phyloP scores from a whole-genome alignment of 1,284 basidiomycete genomes.

The Lentinula novae-zelandiae region DNA sequence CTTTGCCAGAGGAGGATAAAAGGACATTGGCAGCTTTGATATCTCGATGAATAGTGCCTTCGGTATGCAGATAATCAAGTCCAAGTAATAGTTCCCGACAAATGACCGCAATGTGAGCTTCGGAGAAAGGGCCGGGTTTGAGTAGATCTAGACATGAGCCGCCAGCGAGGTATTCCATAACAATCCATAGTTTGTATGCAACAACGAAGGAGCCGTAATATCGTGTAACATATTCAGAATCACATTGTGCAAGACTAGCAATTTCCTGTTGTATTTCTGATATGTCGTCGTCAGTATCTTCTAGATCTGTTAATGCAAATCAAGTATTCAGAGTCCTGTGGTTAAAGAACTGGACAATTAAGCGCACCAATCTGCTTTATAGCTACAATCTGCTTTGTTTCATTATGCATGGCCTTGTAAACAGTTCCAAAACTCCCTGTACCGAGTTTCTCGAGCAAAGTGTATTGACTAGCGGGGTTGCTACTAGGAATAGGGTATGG shows the following conservation, averaged over 20 bases:
- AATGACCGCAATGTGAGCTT: slow-evolving; percentile 91
- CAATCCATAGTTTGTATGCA: slow-evolving; percentile 97
- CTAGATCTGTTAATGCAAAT: slow-evolving; percentile 54
- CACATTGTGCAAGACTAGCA: slow-evolving; percentile 91
- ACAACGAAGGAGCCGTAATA: slow-evolving; percentile 98
- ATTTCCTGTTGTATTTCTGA: slow-evolving; percentile 98
- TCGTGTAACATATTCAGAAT: slow-evolving; percentile 92
- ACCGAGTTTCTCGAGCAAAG: slow-evolving; percentile 91
- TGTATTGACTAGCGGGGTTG: slow-evolving; percentile 87
- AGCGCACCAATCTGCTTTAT: slow-evolving; percentile 92
- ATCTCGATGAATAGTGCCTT: slow-evolving; percentile 96
- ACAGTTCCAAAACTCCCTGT: slow-evolving; percentile 98
- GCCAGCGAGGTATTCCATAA: slow-evolving; percentile 99
- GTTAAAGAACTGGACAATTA: neutral
- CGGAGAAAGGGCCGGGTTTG: slow-evolving; percentile 87
- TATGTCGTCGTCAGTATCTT: slow-evolving; percentile 93
- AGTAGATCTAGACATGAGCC: slow-evolving; percentile 97
- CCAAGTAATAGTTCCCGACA: slow-evolving; percentile 93
- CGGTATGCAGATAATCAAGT: slow-evolving; percentile 90
- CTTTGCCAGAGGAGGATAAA: slow-evolving; percentile 85
- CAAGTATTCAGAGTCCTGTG: neutral
- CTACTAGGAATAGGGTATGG: slow-evolving; percentile 67
- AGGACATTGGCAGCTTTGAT: slow-evolving; percentile 99
- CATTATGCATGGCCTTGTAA: slow-evolving; percentile 95
- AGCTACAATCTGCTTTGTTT: slow-evolving; percentile 91